A percentile compares a stretch with the other conserved stretches of the same genome.
phyloP scores from a whole-genome alignment of 192 early-diverging fungal genomes.

The Mortierella claussenii region DNA sequence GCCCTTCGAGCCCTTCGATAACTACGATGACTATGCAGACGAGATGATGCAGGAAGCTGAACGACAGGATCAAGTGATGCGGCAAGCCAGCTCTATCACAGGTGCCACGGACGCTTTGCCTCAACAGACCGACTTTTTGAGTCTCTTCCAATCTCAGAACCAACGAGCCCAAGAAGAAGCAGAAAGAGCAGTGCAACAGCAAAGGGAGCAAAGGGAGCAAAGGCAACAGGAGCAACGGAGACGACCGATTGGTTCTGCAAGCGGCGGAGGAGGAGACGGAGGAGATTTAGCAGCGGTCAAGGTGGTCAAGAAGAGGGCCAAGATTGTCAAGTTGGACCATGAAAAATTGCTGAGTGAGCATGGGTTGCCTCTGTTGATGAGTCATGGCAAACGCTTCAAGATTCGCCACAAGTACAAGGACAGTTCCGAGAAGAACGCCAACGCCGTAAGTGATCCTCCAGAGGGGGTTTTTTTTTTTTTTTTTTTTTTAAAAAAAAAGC shows the following conservation, averaged over 20 bases:
- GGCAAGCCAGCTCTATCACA: not conserved
- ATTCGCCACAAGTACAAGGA: slow-evolving; percentile 31
- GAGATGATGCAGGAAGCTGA: slow-evolving; percentile 42
- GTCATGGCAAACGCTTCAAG: slow-evolving; percentile 34
- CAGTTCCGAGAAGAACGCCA: slow-evolving; percentile 30
- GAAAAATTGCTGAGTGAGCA: slow-evolving; percentile 29
- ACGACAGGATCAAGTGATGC: slow-evolving; percentile 10
- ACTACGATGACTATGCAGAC: slow-evolving; percentile 41
- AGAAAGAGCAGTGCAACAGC: not conserved
- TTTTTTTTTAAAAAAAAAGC: not conserved
- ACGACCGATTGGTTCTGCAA: slow-evolving; percentile 16
- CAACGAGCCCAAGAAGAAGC: slow-evolving; percentile 5
- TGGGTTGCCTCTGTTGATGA: slow-evolving; percentile 25
- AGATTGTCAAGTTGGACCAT: slow-evolving; percentile 20
- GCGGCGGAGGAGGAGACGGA: not conserved
- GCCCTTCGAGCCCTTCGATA: slow-evolving; percentile 40
- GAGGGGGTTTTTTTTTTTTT: no score
- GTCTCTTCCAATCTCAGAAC: slow-evolving; percentile 9
- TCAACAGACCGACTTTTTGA: slow-evolving; percentile 26
- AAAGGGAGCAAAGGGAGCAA: not conserved
- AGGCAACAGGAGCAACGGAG: not conserved
- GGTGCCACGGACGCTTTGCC: slow-evolving; percentile 17
- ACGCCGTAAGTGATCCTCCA: slow-evolving; percentile 35
- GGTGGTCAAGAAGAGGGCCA: slow-evolving; percentile 26
- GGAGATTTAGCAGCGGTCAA: slow-evolving; percentile 28